phyloP scores from a whole-genome alignment of 2,329 filamentous ascomycete genomes.

The Penicillium sp. region DNA sequence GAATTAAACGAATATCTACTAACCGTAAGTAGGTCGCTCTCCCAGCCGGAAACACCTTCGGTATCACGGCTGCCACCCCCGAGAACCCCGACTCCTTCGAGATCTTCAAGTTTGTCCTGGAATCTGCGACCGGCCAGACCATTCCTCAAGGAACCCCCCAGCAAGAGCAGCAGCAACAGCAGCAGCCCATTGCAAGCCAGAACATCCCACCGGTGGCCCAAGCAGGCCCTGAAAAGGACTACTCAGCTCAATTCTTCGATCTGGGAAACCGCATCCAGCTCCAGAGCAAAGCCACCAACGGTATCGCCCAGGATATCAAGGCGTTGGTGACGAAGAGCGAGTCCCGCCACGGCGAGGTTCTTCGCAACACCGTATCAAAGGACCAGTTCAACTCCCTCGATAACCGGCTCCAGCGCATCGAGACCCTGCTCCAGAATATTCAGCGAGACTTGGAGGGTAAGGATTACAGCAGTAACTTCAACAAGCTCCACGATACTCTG shows the following conservation, averaged over 20 bases:
- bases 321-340: constrained; percentile 54
- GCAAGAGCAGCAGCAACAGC: constrained; percentile 14
- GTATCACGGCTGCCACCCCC: constrained; percentile 81
- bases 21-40: constrained; percentile 60
- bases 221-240: constrained; percentile 34
- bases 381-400: constrained; percentile 45
- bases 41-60: constrained; percentile 79
- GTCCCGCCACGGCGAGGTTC: constrained; percentile 54
- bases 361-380: constrained; percentile 36
- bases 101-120: constrained; percentile 79
- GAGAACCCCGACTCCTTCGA: constrained; percentile 96
- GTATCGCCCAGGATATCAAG: constrained; percentile 55
- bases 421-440: constrained; percentile 51
- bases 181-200: constrained; percentile 27
- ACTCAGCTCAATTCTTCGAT: constrained; percentile 70
- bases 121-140: constrained; percentile 46
- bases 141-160: constrained; percentile 18
- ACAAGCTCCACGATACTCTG: constrained; percentile 55
- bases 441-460: constrained; percentile 57
- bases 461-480: constrained; percentile 58
- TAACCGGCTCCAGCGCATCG: constrained; percentile 54
- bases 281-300: constrained; percentile 61
- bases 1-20: background rate
- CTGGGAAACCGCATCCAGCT: constrained; percentile 76
- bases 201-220: constrained; percentile 15